Conservation (phyloP, 768 basidiomycete genomes). For the Panaeolus papilionaceus region DNA sequence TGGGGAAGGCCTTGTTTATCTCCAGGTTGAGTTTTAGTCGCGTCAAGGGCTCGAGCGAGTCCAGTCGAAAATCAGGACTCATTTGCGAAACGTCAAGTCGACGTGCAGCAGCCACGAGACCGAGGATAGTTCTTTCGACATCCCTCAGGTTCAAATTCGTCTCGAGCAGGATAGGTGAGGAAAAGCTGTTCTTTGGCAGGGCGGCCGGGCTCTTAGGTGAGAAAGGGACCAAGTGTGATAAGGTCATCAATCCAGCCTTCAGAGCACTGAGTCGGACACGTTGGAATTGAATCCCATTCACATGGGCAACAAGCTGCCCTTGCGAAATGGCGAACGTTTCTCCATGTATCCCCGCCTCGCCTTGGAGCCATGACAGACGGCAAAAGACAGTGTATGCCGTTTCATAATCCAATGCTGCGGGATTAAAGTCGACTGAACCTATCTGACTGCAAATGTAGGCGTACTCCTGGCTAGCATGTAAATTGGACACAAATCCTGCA, state of each 20-base stretch:
- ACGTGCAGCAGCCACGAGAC: constrained; percentile 49
- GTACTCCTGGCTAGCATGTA: constrained; percentile 53
- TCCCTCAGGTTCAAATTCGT: constrained; percentile 19
- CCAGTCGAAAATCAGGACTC: constrained; percentile 49
- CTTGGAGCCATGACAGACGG: constrained; percentile 47
- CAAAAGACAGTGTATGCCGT: constrained; percentile 59
- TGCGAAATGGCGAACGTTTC: constrained; percentile 58
- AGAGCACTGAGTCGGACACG: constrained; percentile 58
- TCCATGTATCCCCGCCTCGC: constrained; percentile 51
- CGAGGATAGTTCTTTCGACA: constrained; percentile 37
- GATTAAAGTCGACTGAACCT: constrained; percentile 52
- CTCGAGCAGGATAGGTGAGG: not conserved
- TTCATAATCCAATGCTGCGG: constrained; percentile 45
- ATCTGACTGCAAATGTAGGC: constrained; percentile 70
- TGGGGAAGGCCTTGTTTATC: constrained; percentile 43
- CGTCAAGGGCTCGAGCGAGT: constrained; percentile 65
- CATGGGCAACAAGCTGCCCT: constrained; percentile 54
- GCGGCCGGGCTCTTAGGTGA: not conserved
- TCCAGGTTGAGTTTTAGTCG: constrained; percentile 59
- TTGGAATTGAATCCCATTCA: constrained; percentile 66
- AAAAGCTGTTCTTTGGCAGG: not conserved
- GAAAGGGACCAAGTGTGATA: constrained; percentile 29
- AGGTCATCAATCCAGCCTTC: constrained; percentile 47
- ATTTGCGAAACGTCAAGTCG: constrained; percentile 40
- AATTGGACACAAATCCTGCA: constrained; percentile 74